Conservation (phyloP, 2,329 filamentous ascomycete genomes). For the Xylariaceae sp. region DNA sequence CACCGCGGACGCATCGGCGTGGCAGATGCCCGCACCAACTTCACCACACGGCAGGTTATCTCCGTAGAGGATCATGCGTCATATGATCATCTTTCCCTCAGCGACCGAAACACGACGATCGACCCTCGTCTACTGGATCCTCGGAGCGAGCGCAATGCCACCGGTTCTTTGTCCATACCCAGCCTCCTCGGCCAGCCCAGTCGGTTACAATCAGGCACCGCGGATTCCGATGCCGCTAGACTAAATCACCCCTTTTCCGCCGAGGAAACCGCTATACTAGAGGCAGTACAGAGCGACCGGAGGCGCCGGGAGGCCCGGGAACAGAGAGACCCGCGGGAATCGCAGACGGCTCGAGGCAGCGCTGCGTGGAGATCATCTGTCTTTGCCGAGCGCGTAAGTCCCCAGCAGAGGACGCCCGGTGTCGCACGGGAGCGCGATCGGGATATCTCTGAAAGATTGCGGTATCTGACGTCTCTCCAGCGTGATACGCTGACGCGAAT, state of each 20-base stretch:
- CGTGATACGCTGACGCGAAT: slow-evolving; percentile 43
- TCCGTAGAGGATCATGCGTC: slow-evolving; percentile 65
- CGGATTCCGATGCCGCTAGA: slow-evolving; percentile 48
- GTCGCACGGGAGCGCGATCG: slow-evolving; percentile 26
- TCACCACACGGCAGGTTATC: slow-evolving; percentile 72
- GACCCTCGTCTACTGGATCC: slow-evolving; percentile 60
- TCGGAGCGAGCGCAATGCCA: slow-evolving; percentile 51
- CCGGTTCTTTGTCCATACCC: slow-evolving; percentile 41
- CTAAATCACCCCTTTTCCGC: slow-evolving; percentile 59
- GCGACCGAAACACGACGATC: slow-evolving; percentile 61
- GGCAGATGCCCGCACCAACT: slow-evolving; percentile 73
- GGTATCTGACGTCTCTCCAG: slow-evolving; percentile 37
- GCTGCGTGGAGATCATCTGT: slow-evolving; percentile 39
- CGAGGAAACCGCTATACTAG: slow-evolving; percentile 63
- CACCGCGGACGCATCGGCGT: slow-evolving; percentile 79
- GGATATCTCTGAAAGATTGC: slow-evolving; percentile 28
- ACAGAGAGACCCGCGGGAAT: slow-evolving; percentile 39
- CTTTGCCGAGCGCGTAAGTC: slow-evolving; percentile 45
- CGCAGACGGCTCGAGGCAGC: slow-evolving; percentile 30
- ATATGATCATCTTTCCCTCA: slow-evolving; percentile 62
- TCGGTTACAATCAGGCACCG: slow-evolving; percentile 40
- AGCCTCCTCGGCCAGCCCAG: slow-evolving; percentile 43
- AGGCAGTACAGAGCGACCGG: slow-evolving; percentile 62
- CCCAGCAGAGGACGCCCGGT: slow-evolving; percentile 27
- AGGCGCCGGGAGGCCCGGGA: slow-evolving; percentile 55